Evolutionary conservation across 139 green algal genomes (phyloP), one percentile per base, ranked within the genome.

Genomic region (Chlamydomonas eustigma): DNA sequence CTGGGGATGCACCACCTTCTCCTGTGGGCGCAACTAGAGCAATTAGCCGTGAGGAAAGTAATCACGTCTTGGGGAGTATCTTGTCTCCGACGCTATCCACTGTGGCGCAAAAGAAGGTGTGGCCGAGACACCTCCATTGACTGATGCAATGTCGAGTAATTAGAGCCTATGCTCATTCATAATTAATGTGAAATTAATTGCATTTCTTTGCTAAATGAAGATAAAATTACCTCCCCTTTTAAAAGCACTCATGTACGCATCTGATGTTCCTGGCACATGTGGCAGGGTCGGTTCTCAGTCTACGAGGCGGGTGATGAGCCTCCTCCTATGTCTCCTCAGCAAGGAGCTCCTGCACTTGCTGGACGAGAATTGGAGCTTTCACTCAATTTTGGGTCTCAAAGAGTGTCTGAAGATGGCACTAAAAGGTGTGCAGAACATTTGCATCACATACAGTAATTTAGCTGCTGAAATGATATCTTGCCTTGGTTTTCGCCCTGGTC

Each of bases 201-300:
- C n/a, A n/a, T n/a, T n/a, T n/a, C n/a, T n/a, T n/a, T n/a, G n/a
- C n/a, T n/a, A n/a, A n/a, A n/a, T n/a, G n/a, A n/a, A n/a, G n/a
- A n/a, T n/a, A n/a, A n/a, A n/a, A n/a, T n/a, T n/a, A n/a, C n/a
- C n/a, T n/a, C n/a, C n/a, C n/a, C n/a, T n/a, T n/a, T n/a, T n/a
- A n/a, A n/a, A n/a, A n/a, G n/a, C n/a, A n/a, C n/a, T n/a, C n/a
- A n/a, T n/a, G n/a, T n/a, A n/a, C n/a, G n/a, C n/a, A n/a, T n/a
- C n/a, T n/a, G n/a, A n/a, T n/a, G n/a, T n/a, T n/a, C n/a, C n/a
- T n/a, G n/a, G n/a, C n/a, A n/a, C n/a, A n/a, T n/a, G 37, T 58
- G 81, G 72, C 83, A 92, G 78, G 89, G 90, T 4, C 80, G 90
- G 1, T 96, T 95, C 80, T 86, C 93, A 69, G 83, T 95, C 51